Percentiles rank a stretch among this genome's conserved stretches.
phyloP scores from a whole-genome alignment of 1,139 yeast species.

The Kodamaea plutei region DNA sequence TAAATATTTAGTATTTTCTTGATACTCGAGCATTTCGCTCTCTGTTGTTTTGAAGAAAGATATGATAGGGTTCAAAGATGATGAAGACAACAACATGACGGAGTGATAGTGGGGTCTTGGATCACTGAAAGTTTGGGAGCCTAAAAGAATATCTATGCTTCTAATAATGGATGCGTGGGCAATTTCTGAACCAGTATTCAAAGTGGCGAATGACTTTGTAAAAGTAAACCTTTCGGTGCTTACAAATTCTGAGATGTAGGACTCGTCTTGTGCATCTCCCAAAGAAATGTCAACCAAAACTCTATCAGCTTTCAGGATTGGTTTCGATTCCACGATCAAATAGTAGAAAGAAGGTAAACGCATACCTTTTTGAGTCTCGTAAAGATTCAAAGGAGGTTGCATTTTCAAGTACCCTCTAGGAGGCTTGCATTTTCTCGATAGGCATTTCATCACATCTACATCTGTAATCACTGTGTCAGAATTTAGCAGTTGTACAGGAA shows the following conservation, averaged over 20 bases:
- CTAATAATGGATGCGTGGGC: conserved; percentile 16
- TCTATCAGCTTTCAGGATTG: conserved; percentile 4
- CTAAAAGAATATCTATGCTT: conserved; percentile 25
- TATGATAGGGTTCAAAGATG: neutral
- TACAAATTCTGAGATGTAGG: neutral
- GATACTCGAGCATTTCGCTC: conserved; percentile 2
- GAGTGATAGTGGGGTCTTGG: conserved; percentile 5
- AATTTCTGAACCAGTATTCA: neutral
- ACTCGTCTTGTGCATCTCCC: neutral
- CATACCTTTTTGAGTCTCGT: conserved; percentile 1
- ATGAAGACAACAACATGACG: neutral
- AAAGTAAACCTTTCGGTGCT: neutral
- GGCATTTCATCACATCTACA: conserved; percentile 12
- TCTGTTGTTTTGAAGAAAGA: neutral
- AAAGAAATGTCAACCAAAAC: conserved; percentile 3
- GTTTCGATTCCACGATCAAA: conserved; percentile 4
- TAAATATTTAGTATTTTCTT: conserved; percentile 7
- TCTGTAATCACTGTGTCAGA: conserved; percentile 10
- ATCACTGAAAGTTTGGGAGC: conserved; percentile 21
- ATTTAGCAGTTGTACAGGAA: neutral
- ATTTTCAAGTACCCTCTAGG: conserved; percentile 13
- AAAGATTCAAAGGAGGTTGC: conserved; percentile 11
- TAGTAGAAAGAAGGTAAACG: conserved; percentile 7
- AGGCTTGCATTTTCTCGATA: conserved; percentile 9
- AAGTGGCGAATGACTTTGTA: neutral